Evolutionary conservation across 441 rosid species (phyloP).

Genomic region (Theobroma grandiflorum): DNA sequence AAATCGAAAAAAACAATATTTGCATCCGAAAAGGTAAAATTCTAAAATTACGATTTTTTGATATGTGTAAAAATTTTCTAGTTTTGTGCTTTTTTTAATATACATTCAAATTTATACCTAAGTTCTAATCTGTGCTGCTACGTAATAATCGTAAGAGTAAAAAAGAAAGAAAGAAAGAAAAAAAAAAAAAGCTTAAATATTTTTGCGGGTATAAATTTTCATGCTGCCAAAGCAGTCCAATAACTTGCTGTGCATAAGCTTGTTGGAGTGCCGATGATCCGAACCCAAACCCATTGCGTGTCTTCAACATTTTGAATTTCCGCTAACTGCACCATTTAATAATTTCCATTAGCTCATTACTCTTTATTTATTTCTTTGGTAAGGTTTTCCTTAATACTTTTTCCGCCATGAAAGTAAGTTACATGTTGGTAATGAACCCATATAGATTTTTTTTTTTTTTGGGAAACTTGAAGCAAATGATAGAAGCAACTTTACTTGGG

Average conservation of each 20-base stretch:
- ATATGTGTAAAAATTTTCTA: neutral
- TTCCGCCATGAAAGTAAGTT: neutral
- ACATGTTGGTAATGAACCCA: neutral
- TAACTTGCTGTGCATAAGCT: conserved; percentile 55
- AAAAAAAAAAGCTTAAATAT: too few relatives aligned
- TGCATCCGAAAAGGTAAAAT: too few relatives aligned
- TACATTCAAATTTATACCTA: neutral
- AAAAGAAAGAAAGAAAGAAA: neutral
- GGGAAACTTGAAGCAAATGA: neutral
- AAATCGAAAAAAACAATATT: too few relatives aligned
- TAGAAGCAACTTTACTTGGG: neutral
- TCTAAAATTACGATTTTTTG: too few relatives aligned
- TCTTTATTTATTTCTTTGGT: neutral
- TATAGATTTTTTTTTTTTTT: too few relatives aligned
- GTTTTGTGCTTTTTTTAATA: neutral
- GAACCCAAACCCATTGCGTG: conserved; percentile 60
- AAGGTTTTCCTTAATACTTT: neutral
- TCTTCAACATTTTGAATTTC: conserved; percentile 56
- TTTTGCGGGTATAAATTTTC: conserved; percentile 14
- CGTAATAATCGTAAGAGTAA: neutral
- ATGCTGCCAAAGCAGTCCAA: conserved; percentile 73
- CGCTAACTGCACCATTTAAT: conserved; percentile 53
- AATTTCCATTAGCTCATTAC: neutral
- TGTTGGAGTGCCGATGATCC: conserved; percentile 64
- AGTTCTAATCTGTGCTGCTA: neutral